These are phyloP conservation scores for Suhomyces vadensis DNA, from an alignment of 805 yeast genomes.

Conservation along the genomic window DNA sequence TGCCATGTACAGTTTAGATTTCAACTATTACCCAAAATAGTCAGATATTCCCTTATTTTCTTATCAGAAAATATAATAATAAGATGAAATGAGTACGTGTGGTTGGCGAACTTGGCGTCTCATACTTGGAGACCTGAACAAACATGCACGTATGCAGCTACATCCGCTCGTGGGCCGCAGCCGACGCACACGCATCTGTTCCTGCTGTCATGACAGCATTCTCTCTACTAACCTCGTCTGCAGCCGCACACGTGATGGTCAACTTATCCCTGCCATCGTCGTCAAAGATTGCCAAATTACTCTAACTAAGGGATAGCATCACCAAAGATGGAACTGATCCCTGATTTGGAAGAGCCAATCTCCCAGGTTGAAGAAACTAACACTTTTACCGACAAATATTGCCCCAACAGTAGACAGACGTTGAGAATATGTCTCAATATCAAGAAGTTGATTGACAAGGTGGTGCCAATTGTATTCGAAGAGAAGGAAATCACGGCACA, in stretches of 20 bases:
- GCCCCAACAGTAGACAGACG: conserved; percentile 67
- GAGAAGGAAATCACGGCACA: conserved; percentile 50
- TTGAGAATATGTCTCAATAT: conserved; percentile 71
- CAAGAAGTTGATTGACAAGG: conserved; percentile 68
- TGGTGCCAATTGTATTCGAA: conserved; percentile 66
- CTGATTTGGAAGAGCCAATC: not conserved
- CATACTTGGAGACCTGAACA: no score
- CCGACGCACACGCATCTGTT: conserved; percentile 1
- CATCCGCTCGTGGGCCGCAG: no score
- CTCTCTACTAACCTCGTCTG: no score
- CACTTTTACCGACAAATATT: conserved; percentile 19
- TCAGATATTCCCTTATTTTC: no score
- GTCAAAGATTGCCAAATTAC: no score
- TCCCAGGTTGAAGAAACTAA: not conserved
- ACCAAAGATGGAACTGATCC: not conserved
- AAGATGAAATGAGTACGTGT: not conserved
- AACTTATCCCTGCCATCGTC: no score
- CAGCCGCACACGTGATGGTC: no score
- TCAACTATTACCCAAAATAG: no score
- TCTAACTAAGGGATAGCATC: not conserved
- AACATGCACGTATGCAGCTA: no score
- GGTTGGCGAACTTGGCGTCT: not conserved
- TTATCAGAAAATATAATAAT: no score
- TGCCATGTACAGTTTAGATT: not conserved
- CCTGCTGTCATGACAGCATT: no score